Base-by-base conservation (phyloP, 129 eudicot species). In the Oenanthe sinensis region DNA sequence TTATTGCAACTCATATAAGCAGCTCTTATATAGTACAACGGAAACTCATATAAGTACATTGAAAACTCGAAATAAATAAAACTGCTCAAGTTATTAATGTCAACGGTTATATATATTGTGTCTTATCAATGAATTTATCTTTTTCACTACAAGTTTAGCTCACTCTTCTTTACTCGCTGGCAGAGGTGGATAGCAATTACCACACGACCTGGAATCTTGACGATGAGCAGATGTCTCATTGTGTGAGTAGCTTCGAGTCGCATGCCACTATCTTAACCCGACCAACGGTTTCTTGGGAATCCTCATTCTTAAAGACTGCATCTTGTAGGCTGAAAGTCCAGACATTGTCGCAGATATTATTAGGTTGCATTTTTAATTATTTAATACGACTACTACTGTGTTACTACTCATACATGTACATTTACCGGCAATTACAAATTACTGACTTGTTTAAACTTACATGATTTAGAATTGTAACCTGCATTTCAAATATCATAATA, bases 321-420 rank as follows among this genome's bases (percentile, higher is more conserved):
- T 94, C 90, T 71, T 89, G 96, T 22, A 94, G 82, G 78, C 89
- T 90, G 91, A 94, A 94, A 16, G 97, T 94, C 98, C 98, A 94
- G 20, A 94, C 98, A 39, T 94, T 91, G 91, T 94, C 97, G 83
- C 96, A 94, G 89, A 94, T n/a, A n/a, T n/a, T n/a, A n/a, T n/a
- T n/a, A n/a, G n/a, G n/a, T n/a, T n/a, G n/a, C n/a, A n/a, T n/a
- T n/a, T n/a, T n/a, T n/a, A n/a, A n/a, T n/a, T n/a, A n/a, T n/a
- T n/a, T n/a, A n/a, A n/a, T n/a, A n/a, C n/a, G n/a, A n/a, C n/a
- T n/a, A n/a, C n/a, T n/a, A n/a, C n/a, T n/a, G n/a, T n/a, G n/a
- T n/a, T n/a, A n/a, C n/a, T n/a, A n/a, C n/a, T n/a, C n/a, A n/a
- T n/a, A n/a, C n/a, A n/a, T n/a, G n/a, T n/a, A n/a, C n/a, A n/a